Evolutionary conservation across 371 early-diverging fungal species (phyloP), one percentile per base, ranked within the genome.

Genomic region (Mucor circinelloides): DNA sequence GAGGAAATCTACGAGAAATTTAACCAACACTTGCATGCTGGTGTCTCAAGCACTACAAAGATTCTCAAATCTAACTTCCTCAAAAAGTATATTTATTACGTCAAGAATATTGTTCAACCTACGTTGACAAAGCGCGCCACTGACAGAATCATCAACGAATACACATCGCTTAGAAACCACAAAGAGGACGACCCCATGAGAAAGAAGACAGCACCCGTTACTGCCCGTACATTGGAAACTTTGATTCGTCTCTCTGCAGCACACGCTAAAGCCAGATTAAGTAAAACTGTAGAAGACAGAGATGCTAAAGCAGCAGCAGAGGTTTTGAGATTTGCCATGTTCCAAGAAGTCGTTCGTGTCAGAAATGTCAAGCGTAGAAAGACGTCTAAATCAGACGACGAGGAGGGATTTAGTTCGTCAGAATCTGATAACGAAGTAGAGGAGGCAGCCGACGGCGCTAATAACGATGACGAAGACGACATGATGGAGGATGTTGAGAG

Each of bases 211-310:
- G 85, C 82, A 21, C 99, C 99, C 17, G 88, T 99, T 52, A 99
- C 99, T 7, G 95, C 99, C 8, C 94, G 99, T 87, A 94, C 99
- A 13, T 87, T 99, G 36, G 99, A 99, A 80, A 99, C 99, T 0
- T 83, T 99, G 59, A 99, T 99, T 71, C 95, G 99, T 82, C 81
- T 99, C 60, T 88, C 99, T 3, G 98, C 99, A 10, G 99, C 99
- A 7, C 96, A 98, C 80, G 99, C 99, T 52, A 99, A 99, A 82
- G 87, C 94, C 40, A 89, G 99, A 54, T 82, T 99, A 64, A 91
- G 93, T 54, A 74, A 78, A 32, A 77, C 78, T 2, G 96, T 99
- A 6, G 94, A 95, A 58, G 85, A 88, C 69, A 84, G 86, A 61
- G 98, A 99, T 78, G 97, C 96, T 17, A 88, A 90, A 59, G 89